Conservation (phyloP, 2,329 filamentous ascomycete species). For the Colletotrichum abscissum region DNA sequence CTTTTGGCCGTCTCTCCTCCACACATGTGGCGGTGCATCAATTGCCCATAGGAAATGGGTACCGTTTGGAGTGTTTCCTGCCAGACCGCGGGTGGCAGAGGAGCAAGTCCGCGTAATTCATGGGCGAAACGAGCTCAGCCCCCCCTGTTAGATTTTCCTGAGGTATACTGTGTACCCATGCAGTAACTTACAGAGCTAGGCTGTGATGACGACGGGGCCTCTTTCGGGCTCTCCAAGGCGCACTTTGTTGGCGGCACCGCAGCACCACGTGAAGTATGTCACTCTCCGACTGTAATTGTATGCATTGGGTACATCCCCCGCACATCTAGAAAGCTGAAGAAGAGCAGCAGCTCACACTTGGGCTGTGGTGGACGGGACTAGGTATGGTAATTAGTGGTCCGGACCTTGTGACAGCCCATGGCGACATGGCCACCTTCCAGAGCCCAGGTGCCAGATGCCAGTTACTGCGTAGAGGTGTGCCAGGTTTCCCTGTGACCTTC, state of each 20-base stretch:
- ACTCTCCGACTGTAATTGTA: background rate
- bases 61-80: background rate
- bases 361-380: background rate
- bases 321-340: background rate
- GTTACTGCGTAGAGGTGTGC: background rate
- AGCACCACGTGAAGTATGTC: background rate
- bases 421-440: background rate
- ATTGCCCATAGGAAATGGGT: background rate
- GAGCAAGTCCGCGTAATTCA: constrained; percentile 26
- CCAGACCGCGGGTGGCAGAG: background rate
- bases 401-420: background rate
- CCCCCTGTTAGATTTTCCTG: background rate
- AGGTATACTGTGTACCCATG: background rate
- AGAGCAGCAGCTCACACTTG: background rate
- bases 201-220: constrained; percentile 15
- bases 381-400: background rate
- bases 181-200: too few relatives aligned
- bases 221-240: background rate
- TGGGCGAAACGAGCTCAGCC: constrained; percentile 30
- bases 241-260: too few relatives aligned
- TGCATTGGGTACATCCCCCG: background rate
- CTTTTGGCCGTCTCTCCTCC: background rate
- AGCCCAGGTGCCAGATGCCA: background rate
- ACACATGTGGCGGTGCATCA: background rate
- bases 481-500: background rate